Evolutionary conservation across 1,284 basidiomycete genomes (phyloP).

Genomic region (Boletus subluridellus): DNA sequence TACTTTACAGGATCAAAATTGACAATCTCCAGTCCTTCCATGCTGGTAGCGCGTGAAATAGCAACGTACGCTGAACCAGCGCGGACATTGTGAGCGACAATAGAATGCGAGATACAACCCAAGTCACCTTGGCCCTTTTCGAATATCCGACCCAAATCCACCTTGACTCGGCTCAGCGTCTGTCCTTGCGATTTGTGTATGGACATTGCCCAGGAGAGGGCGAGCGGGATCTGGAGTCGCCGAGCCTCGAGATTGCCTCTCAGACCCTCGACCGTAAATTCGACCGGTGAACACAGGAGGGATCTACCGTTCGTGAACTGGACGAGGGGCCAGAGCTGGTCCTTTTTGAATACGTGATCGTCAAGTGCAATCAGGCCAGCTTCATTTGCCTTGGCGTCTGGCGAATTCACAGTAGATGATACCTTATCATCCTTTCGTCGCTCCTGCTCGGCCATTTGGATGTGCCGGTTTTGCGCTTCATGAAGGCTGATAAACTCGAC

Average conservation of each 20-base stretch:
- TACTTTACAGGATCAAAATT: constrained; percentile 77
- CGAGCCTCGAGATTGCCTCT: constrained; percentile 49
- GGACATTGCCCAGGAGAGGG: constrained; percentile 77
- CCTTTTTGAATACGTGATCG: constrained; percentile 22
- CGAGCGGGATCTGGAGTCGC: constrained; percentile 64
- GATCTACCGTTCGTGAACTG: constrained; percentile 44
- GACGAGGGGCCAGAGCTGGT: constrained; percentile 52
- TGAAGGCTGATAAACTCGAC: constrained; percentile 53
- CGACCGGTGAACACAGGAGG: constrained; percentile 48
- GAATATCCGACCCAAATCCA: constrained; percentile 66
- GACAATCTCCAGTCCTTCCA: constrained; percentile 83
- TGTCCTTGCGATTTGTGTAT: constrained; percentile 89
- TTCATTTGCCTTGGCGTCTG: constrained; percentile 12
- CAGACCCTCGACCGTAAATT: constrained; percentile 54
- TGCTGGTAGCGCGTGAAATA: constrained; percentile 82
- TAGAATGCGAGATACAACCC: background rate
- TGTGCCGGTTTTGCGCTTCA: constrained; percentile 44
- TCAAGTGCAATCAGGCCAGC: constrained; percentile 25
- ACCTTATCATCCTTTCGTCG: constrained; percentile 12
- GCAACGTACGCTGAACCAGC: constrained; percentile 81
- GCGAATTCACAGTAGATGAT: constrained; percentile 1
- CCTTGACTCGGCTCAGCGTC: constrained; percentile 71
- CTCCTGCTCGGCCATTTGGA: constrained; percentile 36
- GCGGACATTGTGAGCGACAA: background rate
- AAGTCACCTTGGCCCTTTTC: constrained; percentile 73